Evolutionary conservation across 2,329 filamentous ascomycete genomes (phyloP).

Genomic region (Cladosporium sp.): DNA sequence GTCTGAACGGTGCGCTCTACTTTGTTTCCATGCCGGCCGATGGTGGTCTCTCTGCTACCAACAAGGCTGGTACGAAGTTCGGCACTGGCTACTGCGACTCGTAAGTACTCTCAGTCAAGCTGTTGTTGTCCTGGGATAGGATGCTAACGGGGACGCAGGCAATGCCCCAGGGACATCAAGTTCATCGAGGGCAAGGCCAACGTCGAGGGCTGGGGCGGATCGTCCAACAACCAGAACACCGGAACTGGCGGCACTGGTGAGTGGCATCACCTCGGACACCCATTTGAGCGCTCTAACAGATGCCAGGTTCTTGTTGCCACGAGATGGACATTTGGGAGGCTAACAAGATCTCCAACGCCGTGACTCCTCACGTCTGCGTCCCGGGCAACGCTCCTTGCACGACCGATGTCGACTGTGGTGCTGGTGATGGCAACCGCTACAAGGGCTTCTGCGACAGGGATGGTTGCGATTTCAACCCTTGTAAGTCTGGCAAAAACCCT

Average conservation of each 20-base stretch:
- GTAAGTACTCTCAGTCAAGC: neutral
- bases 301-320: constrained; percentile 49
- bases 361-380: constrained; percentile 60
- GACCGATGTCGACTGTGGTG: constrained; percentile 45
- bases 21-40: constrained; percentile 57
- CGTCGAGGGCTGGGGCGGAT: constrained; percentile 33
- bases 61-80: constrained; percentile 49
- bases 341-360: constrained; percentile 58
- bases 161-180: constrained; percentile 36
- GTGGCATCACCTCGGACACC: neutral
- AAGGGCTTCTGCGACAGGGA: constrained; percentile 60
- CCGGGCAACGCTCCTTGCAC: constrained; percentile 45
- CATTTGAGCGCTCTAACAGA: neutral
- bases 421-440: constrained; percentile 35
- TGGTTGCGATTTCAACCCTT: constrained; percentile 61
- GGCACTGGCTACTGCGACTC: constrained; percentile 53
- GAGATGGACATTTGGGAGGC: constrained; percentile 70
- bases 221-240: constrained; percentile 22
- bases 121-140: no score
- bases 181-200: constrained; percentile 37
- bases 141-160: constrained; percentile 15
- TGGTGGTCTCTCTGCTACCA: constrained; percentile 50
- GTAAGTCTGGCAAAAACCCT: neutral
- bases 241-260: constrained; percentile 39
- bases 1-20: constrained; percentile 66